These are phyloP conservation scores for Cryptococcus neoformans DNA, from an alignment of 1,284 basidiomycete genomes.

Conservation along the genomic window DNA sequence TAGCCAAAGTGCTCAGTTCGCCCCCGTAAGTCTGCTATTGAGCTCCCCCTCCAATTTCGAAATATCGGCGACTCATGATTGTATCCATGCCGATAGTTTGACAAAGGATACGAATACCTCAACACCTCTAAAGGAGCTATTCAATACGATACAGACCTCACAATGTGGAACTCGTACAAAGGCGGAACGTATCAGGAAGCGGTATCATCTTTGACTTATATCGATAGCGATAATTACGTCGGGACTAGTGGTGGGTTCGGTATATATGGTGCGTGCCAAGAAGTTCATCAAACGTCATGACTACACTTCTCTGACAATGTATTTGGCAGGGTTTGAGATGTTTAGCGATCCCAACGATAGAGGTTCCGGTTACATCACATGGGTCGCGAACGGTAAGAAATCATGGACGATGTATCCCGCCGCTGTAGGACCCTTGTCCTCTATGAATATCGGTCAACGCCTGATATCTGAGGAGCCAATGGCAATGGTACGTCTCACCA, in stretches of 20 bases:
- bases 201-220: constrained; percentile 55
- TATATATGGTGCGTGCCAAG: constrained; percentile 55
- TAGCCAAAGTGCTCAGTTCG: constrained; percentile 32
- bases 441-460: constrained; percentile 66
- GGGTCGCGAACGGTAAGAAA: constrained; percentile 58
- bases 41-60: no score
- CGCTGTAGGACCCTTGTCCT: constrained; percentile 62
- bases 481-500: constrained; percentile 44
- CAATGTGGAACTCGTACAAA: constrained; percentile 66
- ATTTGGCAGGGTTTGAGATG: constrained; percentile 60
- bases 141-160: constrained; percentile 49
- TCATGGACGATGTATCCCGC: constrained; percentile 56
- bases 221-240: constrained; percentile 55
- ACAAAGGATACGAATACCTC: constrained; percentile 62
- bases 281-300: no score
- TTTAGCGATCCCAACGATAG: constrained; percentile 60
- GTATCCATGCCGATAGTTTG: constrained; percentile 38
- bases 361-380: constrained; percentile 60
- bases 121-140: constrained; percentile 51
- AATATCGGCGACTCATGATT: no score
- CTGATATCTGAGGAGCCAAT: constrained; percentile 80
- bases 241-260: constrained; percentile 28
- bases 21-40: constrained; percentile 13
- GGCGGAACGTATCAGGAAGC: constrained; percentile 79
- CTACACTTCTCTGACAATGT: neutral